Evolutionary conservation across 768 basidiomycete species (phyloP).

Genomic region (Suillus decipiens): DNA sequence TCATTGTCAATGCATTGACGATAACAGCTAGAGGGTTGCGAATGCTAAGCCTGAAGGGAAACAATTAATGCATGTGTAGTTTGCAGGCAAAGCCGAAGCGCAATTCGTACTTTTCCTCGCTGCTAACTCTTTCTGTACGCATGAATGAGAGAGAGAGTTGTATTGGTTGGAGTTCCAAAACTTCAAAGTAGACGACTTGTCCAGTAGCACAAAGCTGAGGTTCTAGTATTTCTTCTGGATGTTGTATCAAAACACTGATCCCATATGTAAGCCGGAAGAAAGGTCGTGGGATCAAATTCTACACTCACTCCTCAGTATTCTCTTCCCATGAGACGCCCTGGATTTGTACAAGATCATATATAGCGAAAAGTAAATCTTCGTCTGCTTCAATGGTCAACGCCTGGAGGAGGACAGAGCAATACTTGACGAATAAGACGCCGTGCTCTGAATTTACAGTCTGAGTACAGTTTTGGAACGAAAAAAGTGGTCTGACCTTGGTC

Average conservation of each 20-base stretch:
- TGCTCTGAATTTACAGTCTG: conserved; percentile 60
- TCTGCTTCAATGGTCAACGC: conserved; percentile 96
- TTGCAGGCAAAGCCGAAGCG: background rate
- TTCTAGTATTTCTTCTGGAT: conserved; percentile 68
- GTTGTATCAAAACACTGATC: conserved; percentile 68
- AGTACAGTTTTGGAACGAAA: background rate
- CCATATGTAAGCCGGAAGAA: background rate
- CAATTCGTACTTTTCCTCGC: conserved; percentile 81
- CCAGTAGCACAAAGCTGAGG: conserved; percentile 67
- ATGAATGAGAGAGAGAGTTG: conserved; percentile 93
- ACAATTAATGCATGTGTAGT: conserved; percentile 12
- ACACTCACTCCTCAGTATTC: conserved; percentile 67
- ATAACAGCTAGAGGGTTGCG: conserved; percentile 93
- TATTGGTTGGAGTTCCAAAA: conserved; percentile 93
- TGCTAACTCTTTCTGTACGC: conserved; percentile 91
- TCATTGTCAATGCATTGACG: conserved; percentile 94
- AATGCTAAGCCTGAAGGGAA: conserved; percentile 56
- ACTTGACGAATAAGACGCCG: conserved; percentile 97
- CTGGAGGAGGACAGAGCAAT: conserved; percentile 91
- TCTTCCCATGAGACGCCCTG: conserved; percentile 91
- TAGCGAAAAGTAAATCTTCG: conserved; percentile 91
- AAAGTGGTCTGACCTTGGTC: conserved; percentile 68
- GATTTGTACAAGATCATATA: conserved; percentile 91
- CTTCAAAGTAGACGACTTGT: conserved; percentile 91
- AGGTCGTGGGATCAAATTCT: background rate